Evolutionary conservation across 257 asterid genomes (phyloP).

Genomic region (Gentiana straminea): DNA sequence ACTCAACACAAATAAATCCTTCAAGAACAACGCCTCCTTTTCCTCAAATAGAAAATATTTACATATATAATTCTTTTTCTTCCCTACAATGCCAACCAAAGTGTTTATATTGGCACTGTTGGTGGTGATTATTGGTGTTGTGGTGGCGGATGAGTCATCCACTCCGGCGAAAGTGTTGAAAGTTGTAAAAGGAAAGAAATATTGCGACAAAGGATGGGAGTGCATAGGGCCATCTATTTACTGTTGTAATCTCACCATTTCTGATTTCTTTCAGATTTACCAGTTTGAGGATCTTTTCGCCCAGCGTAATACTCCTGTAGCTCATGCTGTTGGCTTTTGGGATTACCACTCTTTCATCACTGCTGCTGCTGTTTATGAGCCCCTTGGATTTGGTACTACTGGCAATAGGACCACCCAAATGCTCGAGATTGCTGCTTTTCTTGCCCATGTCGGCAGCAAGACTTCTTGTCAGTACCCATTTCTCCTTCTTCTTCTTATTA

Average conservation of each 20-base stretch:
- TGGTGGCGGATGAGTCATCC: slow-evolving; percentile 25
- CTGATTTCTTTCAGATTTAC: slow-evolving; percentile 56
- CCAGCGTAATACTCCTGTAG: slow-evolving; percentile 64
- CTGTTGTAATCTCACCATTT: slow-evolving; percentile 75
- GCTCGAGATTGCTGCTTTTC: slow-evolving; percentile 73
- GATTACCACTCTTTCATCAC: slow-evolving; percentile 62
- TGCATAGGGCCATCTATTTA: slow-evolving; percentile 37
- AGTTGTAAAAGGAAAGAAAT: slow-evolving; percentile 48
- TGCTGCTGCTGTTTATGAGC: slow-evolving; percentile 63
- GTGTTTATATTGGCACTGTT: slow-evolving; percentile 14
- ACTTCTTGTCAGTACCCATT: slow-evolving; percentile 46
- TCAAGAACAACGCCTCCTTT: background rate
- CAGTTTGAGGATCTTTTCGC: slow-evolving; percentile 67
- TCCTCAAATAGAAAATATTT: background rate
- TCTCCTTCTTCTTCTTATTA: background rate
- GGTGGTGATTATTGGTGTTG: slow-evolving; percentile 17
- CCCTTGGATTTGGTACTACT: slow-evolving; percentile 79
- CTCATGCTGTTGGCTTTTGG: slow-evolving; percentile 79
- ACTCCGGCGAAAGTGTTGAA: slow-evolving; percentile 35
- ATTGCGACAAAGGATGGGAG: slow-evolving; percentile 71
- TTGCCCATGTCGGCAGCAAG: slow-evolving; percentile 76
- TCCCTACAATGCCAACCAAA: slow-evolving; percentile 6
- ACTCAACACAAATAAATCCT: slow-evolving; percentile 2
- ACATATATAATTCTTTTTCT: background rate
- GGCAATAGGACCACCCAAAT: slow-evolving; percentile 57